Evolutionary conservation across 2,329 filamentous ascomycete genomes (phyloP).

Genomic region (Colletotrichum sublineola): DNA sequence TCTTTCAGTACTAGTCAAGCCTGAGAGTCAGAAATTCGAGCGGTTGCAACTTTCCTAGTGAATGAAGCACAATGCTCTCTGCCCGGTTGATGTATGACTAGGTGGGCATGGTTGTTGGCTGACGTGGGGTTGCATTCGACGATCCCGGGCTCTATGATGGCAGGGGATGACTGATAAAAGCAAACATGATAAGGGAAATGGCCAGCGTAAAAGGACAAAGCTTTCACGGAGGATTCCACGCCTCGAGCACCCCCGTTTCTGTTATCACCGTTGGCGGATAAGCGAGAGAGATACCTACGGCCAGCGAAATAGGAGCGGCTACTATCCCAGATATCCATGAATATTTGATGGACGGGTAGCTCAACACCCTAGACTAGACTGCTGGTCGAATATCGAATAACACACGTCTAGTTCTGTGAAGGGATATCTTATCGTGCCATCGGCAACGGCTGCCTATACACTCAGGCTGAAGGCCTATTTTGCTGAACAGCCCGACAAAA

Average conservation of each 20-base stretch:
- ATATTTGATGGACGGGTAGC: background rate
- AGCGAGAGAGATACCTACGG: no score
- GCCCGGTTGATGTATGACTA: slow-evolving; percentile 17
- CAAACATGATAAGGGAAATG: background rate
- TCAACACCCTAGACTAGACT: background rate
- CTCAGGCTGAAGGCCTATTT: background rate
- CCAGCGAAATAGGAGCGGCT: no score
- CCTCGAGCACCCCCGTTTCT: background rate
- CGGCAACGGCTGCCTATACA: background rate
- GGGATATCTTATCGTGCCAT: no score
- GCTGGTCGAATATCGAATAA: background rate
- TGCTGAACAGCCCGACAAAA: background rate
- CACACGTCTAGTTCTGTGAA: slow-evolving; percentile 11
- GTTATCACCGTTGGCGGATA: background rate
- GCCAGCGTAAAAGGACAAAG: background rate
- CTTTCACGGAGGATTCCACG: background rate
- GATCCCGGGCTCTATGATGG: slow-evolving; percentile 15
- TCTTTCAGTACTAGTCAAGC: background rate
- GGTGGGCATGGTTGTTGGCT: slow-evolving; percentile 2
- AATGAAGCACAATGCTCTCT: background rate
- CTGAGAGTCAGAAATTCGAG: background rate
- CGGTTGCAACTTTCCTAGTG: background rate
- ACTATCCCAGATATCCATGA: background rate
- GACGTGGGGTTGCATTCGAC: slow-evolving; percentile 11
- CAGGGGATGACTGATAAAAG: slow-evolving; percentile 25